Conservation (phyloP, 306 rosid genomes). For the Rosa chinensis region DNA sequence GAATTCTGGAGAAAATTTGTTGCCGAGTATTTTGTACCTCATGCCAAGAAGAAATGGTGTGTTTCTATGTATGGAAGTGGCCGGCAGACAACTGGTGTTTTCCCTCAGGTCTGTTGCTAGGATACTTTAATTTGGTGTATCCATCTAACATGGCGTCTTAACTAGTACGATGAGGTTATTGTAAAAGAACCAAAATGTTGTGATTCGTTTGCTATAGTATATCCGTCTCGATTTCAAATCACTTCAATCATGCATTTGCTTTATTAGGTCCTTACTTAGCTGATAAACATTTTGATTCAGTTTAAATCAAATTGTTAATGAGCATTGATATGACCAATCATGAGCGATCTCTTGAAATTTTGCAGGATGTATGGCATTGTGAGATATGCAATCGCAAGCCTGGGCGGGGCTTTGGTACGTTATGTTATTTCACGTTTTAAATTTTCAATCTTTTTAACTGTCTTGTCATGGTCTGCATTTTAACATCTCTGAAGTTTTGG, state of each 20-base stretch:
- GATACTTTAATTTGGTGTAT: slow-evolving; percentile 13
- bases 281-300: background rate
- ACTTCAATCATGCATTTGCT: background rate
- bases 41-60: slow-evolving; percentile 99
- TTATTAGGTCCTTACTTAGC: background rate
- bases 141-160: slow-evolving; percentile 29
- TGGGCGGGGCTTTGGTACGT: slow-evolving; percentile 95
- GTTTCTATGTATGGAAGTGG: slow-evolving; percentile 97
- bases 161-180: background rate
- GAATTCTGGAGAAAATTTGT: slow-evolving; percentile 99
- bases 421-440: slow-evolving; percentile 11
- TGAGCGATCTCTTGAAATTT: slow-evolving; percentile 24
- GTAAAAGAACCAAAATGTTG: background rate
- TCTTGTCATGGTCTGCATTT: slow-evolving; percentile 7
- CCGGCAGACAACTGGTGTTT: slow-evolving; percentile 92
- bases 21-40: slow-evolving; percentile 86
- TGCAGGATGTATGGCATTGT: slow-evolving; percentile 98
- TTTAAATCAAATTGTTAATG: background rate
- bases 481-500: background rate
- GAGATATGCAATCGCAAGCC: slow-evolving; percentile 98
- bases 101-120: slow-evolving; percentile 76
- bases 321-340: background rate
- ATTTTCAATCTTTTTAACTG: slow-evolving; percentile 3
- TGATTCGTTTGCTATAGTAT: background rate
- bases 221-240: background rate